Evolutionary conservation across 2,329 filamentous ascomycete genomes (phyloP).

Genomic region (Monosporascus sp.): DNA sequence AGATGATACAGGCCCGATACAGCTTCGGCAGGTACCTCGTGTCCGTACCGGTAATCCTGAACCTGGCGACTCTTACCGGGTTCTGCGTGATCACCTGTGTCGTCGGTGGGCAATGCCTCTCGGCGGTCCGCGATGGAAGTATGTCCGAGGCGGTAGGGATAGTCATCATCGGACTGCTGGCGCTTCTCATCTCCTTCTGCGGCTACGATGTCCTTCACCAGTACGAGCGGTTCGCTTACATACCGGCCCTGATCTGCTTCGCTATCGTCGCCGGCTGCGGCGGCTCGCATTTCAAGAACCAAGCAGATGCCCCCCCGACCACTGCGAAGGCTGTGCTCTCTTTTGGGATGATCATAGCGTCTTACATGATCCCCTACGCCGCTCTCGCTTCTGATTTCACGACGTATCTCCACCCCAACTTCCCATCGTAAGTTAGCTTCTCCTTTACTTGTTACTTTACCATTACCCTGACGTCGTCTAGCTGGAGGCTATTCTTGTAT

Average conservation of each 20-base stretch:
- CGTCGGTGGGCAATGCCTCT: constrained; percentile 55
- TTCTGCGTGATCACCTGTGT: constrained; percentile 60
- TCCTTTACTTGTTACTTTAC: neutral
- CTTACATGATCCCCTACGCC: constrained; percentile 60
- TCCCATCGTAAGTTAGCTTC: constrained; percentile 38
- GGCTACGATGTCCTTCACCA: constrained; percentile 53
- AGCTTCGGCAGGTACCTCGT: constrained; percentile 58
- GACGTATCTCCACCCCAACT: constrained; percentile 54
- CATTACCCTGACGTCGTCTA: constrained; percentile 11
- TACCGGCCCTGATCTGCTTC: constrained; percentile 50
- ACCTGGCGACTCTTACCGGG: constrained; percentile 58
- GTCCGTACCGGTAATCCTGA: constrained; percentile 55
- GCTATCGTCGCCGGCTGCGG: constrained; percentile 51
- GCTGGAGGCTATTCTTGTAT: constrained; percentile 45
- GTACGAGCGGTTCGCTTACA: constrained; percentile 55
- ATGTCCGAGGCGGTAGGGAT: constrained; percentile 54
- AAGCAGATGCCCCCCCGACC: constrained; percentile 37
- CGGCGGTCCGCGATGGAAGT: constrained; percentile 44
- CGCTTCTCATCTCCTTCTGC: constrained; percentile 57
- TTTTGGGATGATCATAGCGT: constrained; percentile 58
- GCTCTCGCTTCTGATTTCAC: constrained; percentile 56
- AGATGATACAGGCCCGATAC: constrained; percentile 62
- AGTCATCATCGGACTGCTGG: constrained; percentile 53
- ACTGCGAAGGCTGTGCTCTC: constrained; percentile 44
- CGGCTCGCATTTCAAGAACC: constrained; percentile 43